Evolutionary conservation across 129 eudicot species (phyloP).

Genomic region (Glebionis coronaria): DNA sequence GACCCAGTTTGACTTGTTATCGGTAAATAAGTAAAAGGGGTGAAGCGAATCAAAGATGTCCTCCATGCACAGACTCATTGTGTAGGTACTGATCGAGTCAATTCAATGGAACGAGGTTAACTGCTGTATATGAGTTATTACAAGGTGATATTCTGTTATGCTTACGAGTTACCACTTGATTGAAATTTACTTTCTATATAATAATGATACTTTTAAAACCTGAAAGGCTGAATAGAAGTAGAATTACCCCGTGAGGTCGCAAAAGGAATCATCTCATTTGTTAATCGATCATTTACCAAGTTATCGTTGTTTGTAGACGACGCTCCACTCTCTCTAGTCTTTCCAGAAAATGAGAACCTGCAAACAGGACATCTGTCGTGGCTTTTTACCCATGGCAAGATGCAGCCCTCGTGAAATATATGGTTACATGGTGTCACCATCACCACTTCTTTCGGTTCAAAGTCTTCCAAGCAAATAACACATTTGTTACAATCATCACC

Average conservation of each 20-base stretch:
- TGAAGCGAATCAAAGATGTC: too few relatives aligned
- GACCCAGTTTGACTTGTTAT: too few relatives aligned
- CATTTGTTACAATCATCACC: slow-evolving; percentile 56
- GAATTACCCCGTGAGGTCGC: slow-evolving; percentile 25
- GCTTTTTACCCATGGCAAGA: slow-evolving; percentile 80
- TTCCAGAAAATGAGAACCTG: slow-evolving; percentile 37
- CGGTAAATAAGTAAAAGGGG: too few relatives aligned
- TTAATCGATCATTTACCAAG: slow-evolving; percentile 9
- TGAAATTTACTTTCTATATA: background rate
- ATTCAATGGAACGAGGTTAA: slow-evolving; percentile 17
- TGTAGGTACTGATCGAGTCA: slow-evolving; percentile 20
- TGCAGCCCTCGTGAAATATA: slow-evolving; percentile 83
- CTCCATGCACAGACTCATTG: slow-evolving; percentile 25
- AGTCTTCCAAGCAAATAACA: slow-evolving; percentile 73
- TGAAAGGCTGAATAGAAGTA: background rate
- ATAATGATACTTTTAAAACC: slow-evolving; percentile 10
- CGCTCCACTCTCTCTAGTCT: background rate
- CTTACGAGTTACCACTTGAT: background rate
- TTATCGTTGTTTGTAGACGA: slow-evolving; percentile 6
- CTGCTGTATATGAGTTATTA: background rate
- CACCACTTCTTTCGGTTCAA: slow-evolving; percentile 47
- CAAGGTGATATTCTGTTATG: slow-evolving; percentile 4
- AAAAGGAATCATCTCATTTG: slow-evolving; percentile 20
- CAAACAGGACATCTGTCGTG: slow-evolving; percentile 72
- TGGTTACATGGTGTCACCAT: slow-evolving; percentile 74